Conservation (phyloP, 23 red algal species). For the Agarophyton chilense region DNA sequence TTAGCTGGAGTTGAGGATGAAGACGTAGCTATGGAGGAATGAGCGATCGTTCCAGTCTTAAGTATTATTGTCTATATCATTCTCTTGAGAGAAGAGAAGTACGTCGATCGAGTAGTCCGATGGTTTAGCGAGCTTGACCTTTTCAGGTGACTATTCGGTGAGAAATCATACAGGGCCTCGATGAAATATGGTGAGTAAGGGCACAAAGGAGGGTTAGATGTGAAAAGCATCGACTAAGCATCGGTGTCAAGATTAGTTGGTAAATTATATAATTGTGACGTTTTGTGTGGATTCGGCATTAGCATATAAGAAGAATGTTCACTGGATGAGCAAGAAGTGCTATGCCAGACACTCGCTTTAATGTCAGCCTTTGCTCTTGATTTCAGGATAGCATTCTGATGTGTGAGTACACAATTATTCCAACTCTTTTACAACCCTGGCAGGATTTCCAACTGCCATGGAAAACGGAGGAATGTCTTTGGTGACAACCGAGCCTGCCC, state of each 20-base stretch:
- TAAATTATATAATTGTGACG: background rate
- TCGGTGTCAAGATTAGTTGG: background rate
- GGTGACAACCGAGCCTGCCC: constrained; percentile 74
- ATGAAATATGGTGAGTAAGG: background rate
- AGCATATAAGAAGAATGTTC: no score
- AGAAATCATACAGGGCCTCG: background rate
- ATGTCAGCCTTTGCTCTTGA: no score
- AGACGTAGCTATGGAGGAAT: constrained; percentile 28
- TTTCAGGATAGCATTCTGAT: no score
- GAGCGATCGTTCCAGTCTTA: background rate
- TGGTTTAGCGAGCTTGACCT: background rate
- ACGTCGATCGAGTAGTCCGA: background rate
- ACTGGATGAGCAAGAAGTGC: no score
- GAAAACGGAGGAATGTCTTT: constrained; percentile 51
- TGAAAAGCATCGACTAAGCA: background rate
- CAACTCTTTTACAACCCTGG: constrained; percentile 25
- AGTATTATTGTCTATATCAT: background rate
- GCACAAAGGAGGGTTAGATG: background rate
- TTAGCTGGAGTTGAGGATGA: constrained; percentile 55
- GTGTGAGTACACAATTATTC: background rate
- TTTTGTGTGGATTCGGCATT: no score
- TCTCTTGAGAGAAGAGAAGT: background rate
- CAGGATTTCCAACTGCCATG: constrained; percentile 66
- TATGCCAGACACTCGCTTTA: no score
- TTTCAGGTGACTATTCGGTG: no score